Percentiles rank a stretch among this genome's conserved stretches.
phyloP scores from a whole-genome alignment of 805 yeast species.

The Candida rishiriensis region DNA sequence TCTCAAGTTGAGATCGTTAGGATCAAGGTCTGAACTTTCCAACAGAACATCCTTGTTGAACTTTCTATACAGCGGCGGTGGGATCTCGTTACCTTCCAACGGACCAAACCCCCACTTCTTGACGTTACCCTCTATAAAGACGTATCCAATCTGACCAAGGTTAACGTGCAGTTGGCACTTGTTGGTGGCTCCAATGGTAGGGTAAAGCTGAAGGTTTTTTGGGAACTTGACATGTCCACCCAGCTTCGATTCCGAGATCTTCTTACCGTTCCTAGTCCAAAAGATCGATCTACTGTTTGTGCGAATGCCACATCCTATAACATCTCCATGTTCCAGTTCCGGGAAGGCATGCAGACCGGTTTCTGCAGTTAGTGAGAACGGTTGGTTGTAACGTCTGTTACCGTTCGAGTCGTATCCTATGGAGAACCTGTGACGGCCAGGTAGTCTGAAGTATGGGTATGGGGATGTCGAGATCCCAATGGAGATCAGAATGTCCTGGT shows the following conservation, averaged over 20 bases:
- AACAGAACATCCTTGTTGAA: constrained; percentile 74
- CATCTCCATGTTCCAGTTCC: constrained; percentile 72
- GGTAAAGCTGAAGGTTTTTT: constrained; percentile 67
- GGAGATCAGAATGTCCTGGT: constrained; percentile 52
- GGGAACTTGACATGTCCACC: constrained; percentile 78
- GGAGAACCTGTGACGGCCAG: constrained; percentile 86
- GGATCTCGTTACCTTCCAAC: constrained; percentile 77
- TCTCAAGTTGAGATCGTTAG: constrained; percentile 36
- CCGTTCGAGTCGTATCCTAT: constrained; percentile 88
- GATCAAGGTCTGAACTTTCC: constrained; percentile 54
- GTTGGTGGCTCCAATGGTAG: constrained; percentile 84
- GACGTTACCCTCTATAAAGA: constrained; percentile 86
- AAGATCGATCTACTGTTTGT: constrained; percentile 81
- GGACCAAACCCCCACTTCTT: constrained; percentile 97
- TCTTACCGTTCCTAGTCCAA: constrained; percentile 92
- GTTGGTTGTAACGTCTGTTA: constrained; percentile 70
- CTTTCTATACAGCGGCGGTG: constrained; percentile 89
- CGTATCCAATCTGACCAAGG: constrained; percentile 88
- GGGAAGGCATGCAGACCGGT: constrained; percentile 54
- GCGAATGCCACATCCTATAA: constrained; percentile 87
- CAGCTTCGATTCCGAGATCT: constrained; percentile 71
- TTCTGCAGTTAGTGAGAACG: constrained; percentile 44
- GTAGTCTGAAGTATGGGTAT: constrained; percentile 88
- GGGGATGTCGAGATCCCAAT: constrained; percentile 84
- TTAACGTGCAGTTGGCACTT: constrained; percentile 84